Conservation (phyloP, 345 rosid genomes). For the Litchi chinensis region DNA sequence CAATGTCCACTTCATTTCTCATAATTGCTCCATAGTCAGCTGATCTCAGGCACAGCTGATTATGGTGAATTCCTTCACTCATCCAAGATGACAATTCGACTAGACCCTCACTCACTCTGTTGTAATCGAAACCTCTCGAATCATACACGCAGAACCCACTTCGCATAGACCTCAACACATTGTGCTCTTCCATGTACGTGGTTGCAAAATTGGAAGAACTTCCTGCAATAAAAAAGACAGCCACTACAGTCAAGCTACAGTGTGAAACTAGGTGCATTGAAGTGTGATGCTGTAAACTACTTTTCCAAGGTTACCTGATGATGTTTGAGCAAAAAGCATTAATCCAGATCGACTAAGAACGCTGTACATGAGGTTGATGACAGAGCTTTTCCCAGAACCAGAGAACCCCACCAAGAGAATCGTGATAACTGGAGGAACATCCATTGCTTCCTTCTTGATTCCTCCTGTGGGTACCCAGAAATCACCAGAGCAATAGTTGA, state of each 20-base stretch:
- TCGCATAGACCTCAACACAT: constrained; percentile 50
- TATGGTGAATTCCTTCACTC: constrained; percentile 57
- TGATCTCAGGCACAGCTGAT: constrained; percentile 46
- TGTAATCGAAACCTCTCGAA: constrained; percentile 53
- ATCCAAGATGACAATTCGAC: constrained; percentile 56
- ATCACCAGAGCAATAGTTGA: constrained; percentile 53
- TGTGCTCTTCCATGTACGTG: constrained; percentile 61
- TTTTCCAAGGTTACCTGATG: constrained; percentile 36
- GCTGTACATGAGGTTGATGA: constrained; percentile 65
- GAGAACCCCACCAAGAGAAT: constrained; percentile 60
- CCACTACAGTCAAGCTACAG: neutral
- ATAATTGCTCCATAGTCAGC: constrained; percentile 27
- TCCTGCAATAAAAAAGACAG: constrained; percentile 26
- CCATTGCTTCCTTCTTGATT: constrained; percentile 46
- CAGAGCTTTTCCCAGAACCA: constrained; percentile 67
- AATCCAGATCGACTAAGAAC: constrained; percentile 60
- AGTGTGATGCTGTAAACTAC: neutral
- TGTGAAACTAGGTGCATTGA: neutral
- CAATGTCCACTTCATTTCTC: constrained; percentile 29
- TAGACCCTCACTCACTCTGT: constrained; percentile 29
- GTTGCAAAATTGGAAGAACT: constrained; percentile 33
- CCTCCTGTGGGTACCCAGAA: constrained; percentile 68
- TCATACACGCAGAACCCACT: constrained; percentile 60
- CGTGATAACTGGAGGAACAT: constrained; percentile 52
- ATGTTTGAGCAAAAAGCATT: constrained; percentile 57